Percentiles rank a stretch among this genome's conserved stretches.
Conservation (phyloP, 352 stramenopile species). For the Globisporangium recalcitrans region DNA sequence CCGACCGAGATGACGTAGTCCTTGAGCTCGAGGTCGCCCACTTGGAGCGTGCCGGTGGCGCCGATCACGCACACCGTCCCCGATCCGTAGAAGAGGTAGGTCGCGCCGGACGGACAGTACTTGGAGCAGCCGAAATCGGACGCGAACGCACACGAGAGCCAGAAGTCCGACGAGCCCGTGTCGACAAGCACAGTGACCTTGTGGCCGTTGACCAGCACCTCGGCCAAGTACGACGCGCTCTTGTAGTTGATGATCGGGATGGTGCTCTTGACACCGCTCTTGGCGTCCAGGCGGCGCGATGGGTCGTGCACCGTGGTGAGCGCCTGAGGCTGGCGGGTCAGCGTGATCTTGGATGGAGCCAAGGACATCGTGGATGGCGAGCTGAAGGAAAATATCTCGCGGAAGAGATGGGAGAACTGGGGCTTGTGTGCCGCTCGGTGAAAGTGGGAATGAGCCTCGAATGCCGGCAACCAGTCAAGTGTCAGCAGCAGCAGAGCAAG, state of each 20-base stretch:
- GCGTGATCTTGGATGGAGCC: neutral
- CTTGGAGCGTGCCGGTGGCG: conserved; percentile 28
- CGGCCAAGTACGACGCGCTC: conserved; percentile 57
- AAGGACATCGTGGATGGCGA: neutral
- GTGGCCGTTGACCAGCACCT: conserved; percentile 35
- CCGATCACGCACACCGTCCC: conserved; percentile 52
- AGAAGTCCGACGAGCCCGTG: conserved; percentile 74
- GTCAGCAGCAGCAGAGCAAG: neutral
- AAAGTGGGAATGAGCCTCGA: neutral
- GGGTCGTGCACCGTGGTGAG: neutral
- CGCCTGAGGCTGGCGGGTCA: neutral
- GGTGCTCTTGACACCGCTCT: neutral
- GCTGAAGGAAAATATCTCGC: neutral
- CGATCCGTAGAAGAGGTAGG: conserved; percentile 58
- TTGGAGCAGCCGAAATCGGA: conserved; percentile 23
- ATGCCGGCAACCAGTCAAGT: neutral
- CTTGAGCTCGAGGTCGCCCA: conserved; percentile 38
- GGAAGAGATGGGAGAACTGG: neutral
- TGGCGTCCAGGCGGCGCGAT: conserved; percentile 1
- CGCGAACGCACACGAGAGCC: conserved; percentile 29
- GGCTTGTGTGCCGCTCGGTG: neutral
- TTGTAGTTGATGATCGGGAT: conserved; percentile 31
- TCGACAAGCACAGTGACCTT: conserved; percentile 59
- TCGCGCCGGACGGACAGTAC: conserved; percentile 32
- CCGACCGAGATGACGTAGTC: conserved; percentile 55